Evolutionary conservation across 2,329 filamentous ascomycete species (phyloP), one percentile per base, ranked within the genome.

Genomic region (Claviceps capensis): DNA sequence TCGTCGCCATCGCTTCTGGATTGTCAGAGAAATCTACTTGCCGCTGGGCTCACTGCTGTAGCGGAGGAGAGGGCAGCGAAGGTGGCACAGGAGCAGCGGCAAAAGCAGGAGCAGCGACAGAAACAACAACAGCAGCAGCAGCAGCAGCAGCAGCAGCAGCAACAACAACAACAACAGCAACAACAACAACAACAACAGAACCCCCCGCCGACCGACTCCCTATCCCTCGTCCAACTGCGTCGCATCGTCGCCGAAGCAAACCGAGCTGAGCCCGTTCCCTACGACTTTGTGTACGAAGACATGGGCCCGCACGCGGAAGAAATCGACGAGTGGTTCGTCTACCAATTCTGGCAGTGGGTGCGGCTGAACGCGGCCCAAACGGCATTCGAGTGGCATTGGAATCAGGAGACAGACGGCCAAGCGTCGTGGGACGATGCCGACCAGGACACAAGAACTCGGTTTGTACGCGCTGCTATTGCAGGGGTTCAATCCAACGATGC

Each of bases 281-380:
- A 98, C 72, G 89, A 93, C 55, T 98, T 95, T 65, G 79, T 79
- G 56, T 91, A 91, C 69, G 72, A 78, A 26, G 86, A 91, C 66
- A 77, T 78, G 52, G 82, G 83, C 22, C 72, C 81, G 0, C 84
- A 95, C 60, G 81, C 86, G 17, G 88, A 93, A 57, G 93, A 98
- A 72, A 76, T 98, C 47, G 88, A 97, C 64, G 93, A 98, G 70
- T 98, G 93, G 93, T 98, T 98, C 68, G 82, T 85, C 50, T 96
- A 97, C 68, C 85, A 86, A 60, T 83, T 88, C 56, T 86, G 86
- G 67, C 90, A 97, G 64, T 86, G 87, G 69, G 77, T 84, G 47
- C 83, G 90, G 61, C 73, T 96, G 48, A 78, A 86, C 50, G 79
- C 83, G 50, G 83, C 86, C 19, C 86, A 87, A 62, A 75, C 81